Evolutionary conservation across 371 early-diverging fungal genomes (phyloP).

Genomic region (Lichtheimia ramosa): DNA sequence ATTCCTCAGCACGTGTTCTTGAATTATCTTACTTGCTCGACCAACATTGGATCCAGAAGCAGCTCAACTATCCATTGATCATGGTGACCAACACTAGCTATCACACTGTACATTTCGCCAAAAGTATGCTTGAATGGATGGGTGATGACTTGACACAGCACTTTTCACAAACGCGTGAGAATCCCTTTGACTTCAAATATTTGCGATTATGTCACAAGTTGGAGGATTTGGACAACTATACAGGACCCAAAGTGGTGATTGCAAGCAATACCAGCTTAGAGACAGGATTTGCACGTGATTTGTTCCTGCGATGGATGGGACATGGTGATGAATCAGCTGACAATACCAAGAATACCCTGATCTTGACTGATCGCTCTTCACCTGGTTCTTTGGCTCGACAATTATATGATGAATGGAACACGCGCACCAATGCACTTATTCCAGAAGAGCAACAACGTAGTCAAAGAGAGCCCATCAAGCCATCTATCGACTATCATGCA

Average conservation of each 20-base stretch:
- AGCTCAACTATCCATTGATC: conserved; percentile 69
- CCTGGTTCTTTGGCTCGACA: conserved; percentile 72
- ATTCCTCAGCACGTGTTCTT: conserved; percentile 87
- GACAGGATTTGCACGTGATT: conserved; percentile 77
- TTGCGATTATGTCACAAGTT: conserved; percentile 66
- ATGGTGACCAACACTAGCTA: conserved; percentile 77
- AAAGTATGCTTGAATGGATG: conserved; percentile 96
- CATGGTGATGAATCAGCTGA: neutral
- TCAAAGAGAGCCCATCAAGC: conserved; percentile 35
- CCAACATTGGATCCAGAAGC: conserved; percentile 76
- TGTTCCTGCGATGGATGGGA: conserved; percentile 75
- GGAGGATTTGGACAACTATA: conserved; percentile 70
- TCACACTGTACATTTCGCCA: conserved; percentile 79
- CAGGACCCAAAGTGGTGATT: conserved; percentile 81
- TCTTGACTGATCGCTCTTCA: conserved; percentile 78
- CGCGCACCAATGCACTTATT: conserved; percentile 10
- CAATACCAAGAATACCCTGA: conserved; percentile 54
- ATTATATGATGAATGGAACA: conserved; percentile 73
- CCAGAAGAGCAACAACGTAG: neutral
- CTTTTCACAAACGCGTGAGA: conserved; percentile 74
- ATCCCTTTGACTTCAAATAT: conserved; percentile 90
- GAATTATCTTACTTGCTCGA: conserved; percentile 93
- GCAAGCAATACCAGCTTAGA: conserved; percentile 80
- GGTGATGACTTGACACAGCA: conserved; percentile 74
- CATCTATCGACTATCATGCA: conserved; percentile 53